These are phyloP conservation scores for Grosmannia serpens DNA, from an alignment of 2,329 filamentous ascomycete species.

Conservation along the genomic window DNA sequence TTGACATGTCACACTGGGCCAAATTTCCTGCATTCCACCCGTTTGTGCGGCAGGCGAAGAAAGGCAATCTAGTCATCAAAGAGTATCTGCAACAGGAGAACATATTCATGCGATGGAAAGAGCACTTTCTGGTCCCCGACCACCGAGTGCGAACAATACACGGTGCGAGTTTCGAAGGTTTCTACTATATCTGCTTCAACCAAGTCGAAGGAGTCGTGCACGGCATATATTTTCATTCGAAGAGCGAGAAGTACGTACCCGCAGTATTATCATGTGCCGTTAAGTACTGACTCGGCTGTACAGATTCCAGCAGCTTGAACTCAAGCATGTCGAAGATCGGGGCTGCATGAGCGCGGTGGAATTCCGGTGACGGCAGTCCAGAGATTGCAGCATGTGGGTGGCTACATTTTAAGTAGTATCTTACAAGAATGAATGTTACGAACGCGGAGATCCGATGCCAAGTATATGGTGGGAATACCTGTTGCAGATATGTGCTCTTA, in stretches of 20 bases:
- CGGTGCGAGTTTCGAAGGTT: constrained; percentile 93
- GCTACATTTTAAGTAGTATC: neutral
- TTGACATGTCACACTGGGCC: constrained; percentile 85
- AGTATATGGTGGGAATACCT: neutral
- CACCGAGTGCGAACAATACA: constrained; percentile 84
- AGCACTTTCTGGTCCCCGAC: constrained; percentile 92
- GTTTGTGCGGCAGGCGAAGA: constrained; percentile 49
- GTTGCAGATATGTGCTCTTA: neutral
- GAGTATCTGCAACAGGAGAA: constrained; percentile 72
- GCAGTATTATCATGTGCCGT: neutral
- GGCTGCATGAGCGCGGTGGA: constrained; percentile 82
- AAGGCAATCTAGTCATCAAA: constrained; percentile 45
- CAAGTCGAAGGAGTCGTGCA: constrained; percentile 75
- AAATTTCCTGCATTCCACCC: constrained; percentile 82
- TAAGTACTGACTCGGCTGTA: neutral
- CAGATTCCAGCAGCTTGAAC: constrained; percentile 84
- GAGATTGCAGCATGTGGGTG: neutral
- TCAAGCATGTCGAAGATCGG: constrained; percentile 75
- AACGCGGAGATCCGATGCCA: neutral
- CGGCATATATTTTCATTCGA: constrained; percentile 95
- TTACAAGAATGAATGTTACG: neutral
- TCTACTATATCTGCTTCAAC: constrained; percentile 99
- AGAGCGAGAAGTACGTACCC: constrained; percentile 79
- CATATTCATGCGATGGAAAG: constrained; percentile 99
- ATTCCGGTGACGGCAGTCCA: constrained; percentile 53